A percentile compares a stretch with the other conserved stretches of the same genome.
These are phyloP conservation scores for Stropharia rugosoannulata DNA, from an alignment of 768 basidiomycete species.

Conservation along the genomic window DNA sequence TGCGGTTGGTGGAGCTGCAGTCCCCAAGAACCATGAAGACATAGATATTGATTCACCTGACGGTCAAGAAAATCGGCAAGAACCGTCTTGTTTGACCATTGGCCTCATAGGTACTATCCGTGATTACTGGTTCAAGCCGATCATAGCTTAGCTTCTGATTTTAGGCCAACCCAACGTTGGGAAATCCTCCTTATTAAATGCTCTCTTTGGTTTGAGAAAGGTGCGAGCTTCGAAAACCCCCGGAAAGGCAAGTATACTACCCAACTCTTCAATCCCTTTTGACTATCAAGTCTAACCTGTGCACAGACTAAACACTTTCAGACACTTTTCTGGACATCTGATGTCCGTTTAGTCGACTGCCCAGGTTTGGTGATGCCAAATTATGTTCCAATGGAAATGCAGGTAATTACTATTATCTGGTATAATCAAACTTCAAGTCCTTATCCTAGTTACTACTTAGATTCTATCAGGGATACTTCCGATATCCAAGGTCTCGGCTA, in stretches of 20 bases:
- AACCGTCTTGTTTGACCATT: conserved; percentile 69
- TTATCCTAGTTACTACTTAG: conserved; percentile 28
- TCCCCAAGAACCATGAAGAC: conserved; percentile 26
- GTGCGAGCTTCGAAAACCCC: conserved; percentile 86
- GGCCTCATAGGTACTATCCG: conserved; percentile 69
- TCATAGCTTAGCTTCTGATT: background rate
- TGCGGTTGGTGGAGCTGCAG: conserved; percentile 40
- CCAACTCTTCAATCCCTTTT: background rate
- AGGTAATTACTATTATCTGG: conserved; percentile 42
- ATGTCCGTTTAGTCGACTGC: conserved; percentile 91
- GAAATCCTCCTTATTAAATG: conserved; percentile 91
- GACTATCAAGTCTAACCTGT: background rate
- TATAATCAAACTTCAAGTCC: background rate
- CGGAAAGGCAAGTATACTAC: conserved; percentile 62
- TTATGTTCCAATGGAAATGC: conserved; percentile 78
- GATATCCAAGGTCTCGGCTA: conserved; percentile 80
- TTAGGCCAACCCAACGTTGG: conserved; percentile 94
- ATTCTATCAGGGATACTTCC: conserved; percentile 71
- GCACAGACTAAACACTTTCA: conserved; percentile 93
- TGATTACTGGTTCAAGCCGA: background rate
- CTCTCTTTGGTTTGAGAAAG: conserved; percentile 75
- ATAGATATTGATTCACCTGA: conserved; percentile 16
- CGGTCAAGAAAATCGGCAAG: conserved; percentile 22
- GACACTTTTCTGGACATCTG: conserved; percentile 85
- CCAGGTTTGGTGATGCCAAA: conserved; percentile 94